These are phyloP conservation scores for Secale cereale DNA, from an alignment of 176 grass and related monocot species.

Conservation along the genomic window DNA sequence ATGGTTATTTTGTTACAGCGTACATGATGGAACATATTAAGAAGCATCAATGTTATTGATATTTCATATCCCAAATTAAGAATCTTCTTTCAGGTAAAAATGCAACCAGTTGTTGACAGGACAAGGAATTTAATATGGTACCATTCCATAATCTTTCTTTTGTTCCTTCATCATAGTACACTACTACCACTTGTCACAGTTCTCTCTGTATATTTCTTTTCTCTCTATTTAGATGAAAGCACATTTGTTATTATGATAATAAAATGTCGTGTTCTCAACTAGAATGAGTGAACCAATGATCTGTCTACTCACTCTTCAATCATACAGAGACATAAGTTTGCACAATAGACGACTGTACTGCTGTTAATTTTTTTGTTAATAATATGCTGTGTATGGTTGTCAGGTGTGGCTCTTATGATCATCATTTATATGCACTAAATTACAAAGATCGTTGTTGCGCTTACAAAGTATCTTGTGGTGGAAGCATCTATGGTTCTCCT, in stretches of 20 bases:
- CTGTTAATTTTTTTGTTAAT: conserved; percentile 1
- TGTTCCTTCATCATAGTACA: conserved; percentile 8
- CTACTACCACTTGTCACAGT: background rate
- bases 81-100: conserved; percentile 69
- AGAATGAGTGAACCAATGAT: background rate
- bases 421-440: conserved; percentile 81
- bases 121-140: conserved; percentile 87
- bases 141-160: background rate
- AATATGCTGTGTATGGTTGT: background rate
- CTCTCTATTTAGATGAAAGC: background rate
- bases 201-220: background rate
- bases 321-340: background rate
- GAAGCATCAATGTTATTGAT: background rate
- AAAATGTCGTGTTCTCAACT: background rate
- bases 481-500: conserved; percentile 95
- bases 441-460: conserved; percentile 59
- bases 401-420: conserved; percentile 95
- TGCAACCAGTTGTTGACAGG: conserved; percentile 77
- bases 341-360: background rate
- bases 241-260: background rate
- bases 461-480: conserved; percentile 87
- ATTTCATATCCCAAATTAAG: conserved; percentile 2
- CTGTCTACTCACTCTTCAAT: conserved; percentile 4
- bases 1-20: background rate
- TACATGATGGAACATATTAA: background rate